A percentile compares a stretch with the other conserved stretches of the same genome.
phyloP scores from a whole-genome alignment of 352 stramenopile genomes.

The Elongisporangium prolatum region DNA sequence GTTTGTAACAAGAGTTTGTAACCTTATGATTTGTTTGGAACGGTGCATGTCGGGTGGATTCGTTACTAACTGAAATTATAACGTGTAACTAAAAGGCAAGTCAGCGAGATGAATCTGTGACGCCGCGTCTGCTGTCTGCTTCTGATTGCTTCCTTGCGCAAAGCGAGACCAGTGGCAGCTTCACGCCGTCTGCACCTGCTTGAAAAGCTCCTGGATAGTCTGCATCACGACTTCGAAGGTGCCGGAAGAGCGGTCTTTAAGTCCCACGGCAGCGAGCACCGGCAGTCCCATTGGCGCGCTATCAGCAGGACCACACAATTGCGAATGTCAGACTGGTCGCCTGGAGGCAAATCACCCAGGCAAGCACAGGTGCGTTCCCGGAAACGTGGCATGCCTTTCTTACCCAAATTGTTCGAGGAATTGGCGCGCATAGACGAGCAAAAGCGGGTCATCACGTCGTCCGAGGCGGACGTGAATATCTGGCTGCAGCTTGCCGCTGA shows the following conservation, averaged over 20 bases:
- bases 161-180: neutral
- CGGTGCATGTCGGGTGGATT: neutral
- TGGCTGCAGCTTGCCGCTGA: conserved; percentile 72
- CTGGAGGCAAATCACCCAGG: neutral
- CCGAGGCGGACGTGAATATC: conserved; percentile 77
- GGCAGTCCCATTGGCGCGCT: conserved; percentile 63
- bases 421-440: conserved; percentile 80
- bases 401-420: conserved; percentile 85
- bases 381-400: neutral
- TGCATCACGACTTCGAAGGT: conserved; percentile 80
- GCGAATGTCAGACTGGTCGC: neutral
- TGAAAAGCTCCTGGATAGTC: conserved; percentile 42
- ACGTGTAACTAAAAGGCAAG: neutral
- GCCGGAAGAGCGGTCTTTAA: conserved; percentile 70
- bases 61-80: neutral
- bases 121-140: neutral
- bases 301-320: neutral
- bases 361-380: neutral
- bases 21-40: neutral
- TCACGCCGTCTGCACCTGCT: conserved; percentile 10
- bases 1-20: neutral
- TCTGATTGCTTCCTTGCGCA: neutral
- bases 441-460: conserved; percentile 70
- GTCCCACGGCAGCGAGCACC: conserved; percentile 62
- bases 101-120: neutral